Evolutionary conservation across 2,329 filamentous ascomycete genomes (phyloP).

Genomic region (Bisporella sp.): DNA sequence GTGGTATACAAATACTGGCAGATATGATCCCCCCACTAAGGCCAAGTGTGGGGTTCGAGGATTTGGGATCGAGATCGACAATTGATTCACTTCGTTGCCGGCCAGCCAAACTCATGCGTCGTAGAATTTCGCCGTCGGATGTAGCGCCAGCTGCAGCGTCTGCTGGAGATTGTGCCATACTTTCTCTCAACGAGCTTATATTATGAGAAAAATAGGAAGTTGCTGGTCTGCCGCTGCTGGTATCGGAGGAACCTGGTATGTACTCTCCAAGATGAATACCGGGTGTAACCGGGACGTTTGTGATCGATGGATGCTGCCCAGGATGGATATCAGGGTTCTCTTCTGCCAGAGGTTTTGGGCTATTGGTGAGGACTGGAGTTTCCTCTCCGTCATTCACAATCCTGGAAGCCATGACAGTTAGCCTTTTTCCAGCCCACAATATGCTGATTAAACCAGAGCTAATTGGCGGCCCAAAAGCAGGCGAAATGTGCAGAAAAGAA

Average conservation of each 20-base stretch:
- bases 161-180: conserved; percentile 21
- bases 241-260: conserved; percentile 1
- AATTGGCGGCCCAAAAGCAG: no score
- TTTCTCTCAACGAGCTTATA: conserved; percentile 8
- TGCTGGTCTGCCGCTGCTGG: background rate
- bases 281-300: conserved; percentile 25
- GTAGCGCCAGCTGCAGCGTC: conserved; percentile 28
- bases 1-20: conserved; percentile 56
- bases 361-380: conserved; percentile 8
- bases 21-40: conserved; percentile 62
- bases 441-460: no score
- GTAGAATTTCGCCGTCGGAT: conserved; percentile 35
- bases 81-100: conserved; percentile 35
- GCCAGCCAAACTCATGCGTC: conserved; percentile 34
- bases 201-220: conserved; percentile 21
- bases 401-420: no score
- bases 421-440: no score
- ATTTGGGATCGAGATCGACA: conserved; percentile 43
- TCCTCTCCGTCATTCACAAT: no score
- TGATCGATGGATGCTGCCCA: conserved; percentile 18
- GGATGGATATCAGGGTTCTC: conserved; percentile 21
- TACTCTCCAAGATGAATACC: conserved; percentile 19
- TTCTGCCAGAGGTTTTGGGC: conserved; percentile 13
- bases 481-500: no score
- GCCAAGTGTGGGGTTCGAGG: conserved; percentile 47